Evolutionary conservation across 352 stramenopile genomes (phyloP), one percentile per base, ranked within the genome.

Genomic region (Phytophthora rubi): DNA sequence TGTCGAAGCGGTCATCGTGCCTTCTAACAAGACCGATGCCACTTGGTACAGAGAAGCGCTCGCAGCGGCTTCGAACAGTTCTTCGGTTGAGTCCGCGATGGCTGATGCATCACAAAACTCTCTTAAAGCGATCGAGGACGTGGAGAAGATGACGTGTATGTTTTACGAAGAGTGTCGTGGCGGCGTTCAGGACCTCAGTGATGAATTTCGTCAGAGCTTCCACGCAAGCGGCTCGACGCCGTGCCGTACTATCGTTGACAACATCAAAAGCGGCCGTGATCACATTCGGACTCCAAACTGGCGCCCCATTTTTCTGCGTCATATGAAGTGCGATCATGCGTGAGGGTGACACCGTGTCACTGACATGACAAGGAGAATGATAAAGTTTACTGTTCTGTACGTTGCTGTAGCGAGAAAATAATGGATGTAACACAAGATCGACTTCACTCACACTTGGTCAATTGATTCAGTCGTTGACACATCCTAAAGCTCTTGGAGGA

Each of bases 101-200:
- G n/a, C 33, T 61, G 60, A 71, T 26, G 48, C 59, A 33, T 68
- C 63, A 6, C 47, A 74, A 61, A 23, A 72, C 32, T 71, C 79
- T 18, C 54, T 81, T 6, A 59, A 80, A 32, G 83, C 82, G 7
- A 77, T 95, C 16, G 60, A 82, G 16, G 88, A 95, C 54, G 85
- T 96, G 33, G 85, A 95, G 68, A 94, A 93, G 77, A 97, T 97
- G 89, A 94, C 89, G 8, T 97, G 89, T 55, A 75, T 97, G 47
- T 95, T 95, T 59, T 94, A 93, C 62, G 79, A 95, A 59, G 86
- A 95, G 62, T 97, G 89, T 59, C 88, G 85, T 42, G 88, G 81
- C 48, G 80, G 79, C 12, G 86, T 97, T 42, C 68, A 66, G 16
- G 83, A 93, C 65, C 91, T 85, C 58, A 93, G 72, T 47, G 59